A percentile compares a stretch with the other conserved stretches of the same genome.
phyloP scores from a whole-genome alignment of 192 early-diverging fungal genomes.

The Linnemannia zychae region DNA sequence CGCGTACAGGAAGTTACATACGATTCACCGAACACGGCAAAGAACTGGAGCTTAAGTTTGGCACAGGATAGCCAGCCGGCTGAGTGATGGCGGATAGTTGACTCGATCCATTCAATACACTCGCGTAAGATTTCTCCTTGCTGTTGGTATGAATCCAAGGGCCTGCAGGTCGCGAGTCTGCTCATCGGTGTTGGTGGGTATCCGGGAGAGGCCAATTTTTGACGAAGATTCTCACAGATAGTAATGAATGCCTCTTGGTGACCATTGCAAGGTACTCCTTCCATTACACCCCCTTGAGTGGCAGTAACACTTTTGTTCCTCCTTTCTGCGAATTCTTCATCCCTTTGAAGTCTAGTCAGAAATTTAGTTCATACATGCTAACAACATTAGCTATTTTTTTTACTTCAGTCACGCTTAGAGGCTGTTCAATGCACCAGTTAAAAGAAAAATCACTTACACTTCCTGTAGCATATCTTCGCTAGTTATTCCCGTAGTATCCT shows the following conservation, averaged over 20 bases:
- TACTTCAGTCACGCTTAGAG: neutral
- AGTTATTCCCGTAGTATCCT: neutral
- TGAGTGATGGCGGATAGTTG: neutral
- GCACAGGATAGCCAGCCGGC: conserved; percentile 43
- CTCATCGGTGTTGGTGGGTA: conserved; percentile 5
- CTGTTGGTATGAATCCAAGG: neutral
- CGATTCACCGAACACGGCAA: conserved; percentile 36
- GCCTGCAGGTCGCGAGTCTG: neutral
- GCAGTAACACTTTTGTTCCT: neutral
- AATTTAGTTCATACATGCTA: neutral
- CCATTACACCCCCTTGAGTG: no score
- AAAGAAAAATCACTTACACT: neutral
- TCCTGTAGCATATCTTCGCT: neutral
- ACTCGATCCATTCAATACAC: conserved; percentile 37
- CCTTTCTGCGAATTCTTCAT: neutral
- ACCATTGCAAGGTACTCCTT: neutral
- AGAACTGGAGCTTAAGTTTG: conserved; percentile 51
- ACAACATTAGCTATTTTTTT: neutral
- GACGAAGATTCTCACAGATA: conserved; percentile 29
- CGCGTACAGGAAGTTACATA: neutral
- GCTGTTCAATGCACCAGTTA: neutral
- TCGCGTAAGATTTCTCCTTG: neutral
- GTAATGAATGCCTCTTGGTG: conserved; percentile 30
- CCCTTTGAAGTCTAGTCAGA: conserved; percentile 4
- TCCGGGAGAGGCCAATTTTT: conserved; percentile 8